Conservation (phyloP, 164 flowering plant genomes). For the Taxillus chinensis region DNA sequence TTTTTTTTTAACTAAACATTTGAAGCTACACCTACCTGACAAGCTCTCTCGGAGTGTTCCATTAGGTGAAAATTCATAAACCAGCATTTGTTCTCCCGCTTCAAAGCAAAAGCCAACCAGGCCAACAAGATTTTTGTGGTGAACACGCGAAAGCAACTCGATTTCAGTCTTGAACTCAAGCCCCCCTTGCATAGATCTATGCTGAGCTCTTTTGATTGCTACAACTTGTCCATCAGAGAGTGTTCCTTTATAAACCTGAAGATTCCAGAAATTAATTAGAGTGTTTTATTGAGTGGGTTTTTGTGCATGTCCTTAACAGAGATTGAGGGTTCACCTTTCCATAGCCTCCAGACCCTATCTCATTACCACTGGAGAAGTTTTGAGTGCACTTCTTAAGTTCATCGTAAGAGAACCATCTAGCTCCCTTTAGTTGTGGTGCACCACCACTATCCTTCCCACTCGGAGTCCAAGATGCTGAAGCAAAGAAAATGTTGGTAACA, state of each 20-base stretch:
- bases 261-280: neutral
- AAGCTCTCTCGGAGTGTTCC: conserved; percentile 56
- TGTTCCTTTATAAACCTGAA: conserved; percentile 50
- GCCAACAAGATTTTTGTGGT: conserved; percentile 67
- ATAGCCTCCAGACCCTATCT: conserved; percentile 69
- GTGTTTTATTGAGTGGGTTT: neutral
- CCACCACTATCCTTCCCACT: conserved; percentile 65
- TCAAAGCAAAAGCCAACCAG: conserved; percentile 71
- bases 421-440: conserved; percentile 71
- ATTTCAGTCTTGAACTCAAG: conserved; percentile 73
- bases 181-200: conserved; percentile 70
- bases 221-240: conserved; percentile 39
- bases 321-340: conserved; percentile 45
- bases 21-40: conserved; percentile 28
- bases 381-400: conserved; percentile 60
- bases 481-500: conserved; percentile 4
- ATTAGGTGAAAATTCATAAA: conserved; percentile 60
- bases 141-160: conserved; percentile 68
- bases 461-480: conserved; percentile 69
- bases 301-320: neutral
- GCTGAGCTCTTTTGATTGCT: conserved; percentile 73
- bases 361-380: conserved; percentile 47
- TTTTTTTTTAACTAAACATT: neutral
- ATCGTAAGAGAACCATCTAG: conserved; percentile 70
- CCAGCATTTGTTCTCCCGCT: conserved; percentile 71